Conservation (phyloP, 805 yeast genomes). For the Clavispora fructus region DNA sequence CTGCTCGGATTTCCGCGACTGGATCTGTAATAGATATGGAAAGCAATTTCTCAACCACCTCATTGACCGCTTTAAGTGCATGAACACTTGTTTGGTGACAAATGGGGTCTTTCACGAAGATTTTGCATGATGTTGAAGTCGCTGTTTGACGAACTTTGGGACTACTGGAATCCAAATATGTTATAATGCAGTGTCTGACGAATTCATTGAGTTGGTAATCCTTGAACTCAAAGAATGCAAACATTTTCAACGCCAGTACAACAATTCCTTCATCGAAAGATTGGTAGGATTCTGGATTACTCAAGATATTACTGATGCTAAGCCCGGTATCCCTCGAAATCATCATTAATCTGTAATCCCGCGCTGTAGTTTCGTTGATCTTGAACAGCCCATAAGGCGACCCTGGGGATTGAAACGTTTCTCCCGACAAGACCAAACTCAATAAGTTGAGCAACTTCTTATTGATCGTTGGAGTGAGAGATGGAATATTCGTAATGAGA, state of each 20-base stretch:
- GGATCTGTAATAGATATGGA: slow-evolving; percentile 88
- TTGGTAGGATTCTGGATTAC: slow-evolving; percentile 29
- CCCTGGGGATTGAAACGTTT: slow-evolving; percentile 77
- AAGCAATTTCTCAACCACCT: slow-evolving; percentile 74
- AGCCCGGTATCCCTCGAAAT: slow-evolving; percentile 61
- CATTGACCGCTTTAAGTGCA: slow-evolving; percentile 77
- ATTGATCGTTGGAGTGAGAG: slow-evolving; percentile 68
- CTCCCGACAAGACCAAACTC: slow-evolving; percentile 75
- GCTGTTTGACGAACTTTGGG: slow-evolving; percentile 80
- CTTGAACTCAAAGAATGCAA: slow-evolving; percentile 68
- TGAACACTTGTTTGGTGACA: slow-evolving; percentile 76
- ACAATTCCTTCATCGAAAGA: slow-evolving; percentile 44
- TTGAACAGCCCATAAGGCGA: slow-evolving; percentile 63
- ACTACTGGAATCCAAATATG: slow-evolving; percentile 75
- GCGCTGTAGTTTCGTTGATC: slow-evolving; percentile 62
- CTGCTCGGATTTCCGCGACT: slow-evolving; percentile 75
- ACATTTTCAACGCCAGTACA: slow-evolving; percentile 72
- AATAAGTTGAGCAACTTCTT: slow-evolving; percentile 65
- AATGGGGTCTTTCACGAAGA: slow-evolving; percentile 77
- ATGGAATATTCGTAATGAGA: slow-evolving; percentile 70
- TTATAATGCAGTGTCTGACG: slow-evolving; percentile 77
- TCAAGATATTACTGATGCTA: slow-evolving; percentile 29
- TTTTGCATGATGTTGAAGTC: slow-evolving; percentile 72
- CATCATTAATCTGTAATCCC: slow-evolving; percentile 72
- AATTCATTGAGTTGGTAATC: slow-evolving; percentile 79